Conservation (phyloP, 805 yeast species). For the Cyberlindnera nakhonratchasimensis region DNA sequence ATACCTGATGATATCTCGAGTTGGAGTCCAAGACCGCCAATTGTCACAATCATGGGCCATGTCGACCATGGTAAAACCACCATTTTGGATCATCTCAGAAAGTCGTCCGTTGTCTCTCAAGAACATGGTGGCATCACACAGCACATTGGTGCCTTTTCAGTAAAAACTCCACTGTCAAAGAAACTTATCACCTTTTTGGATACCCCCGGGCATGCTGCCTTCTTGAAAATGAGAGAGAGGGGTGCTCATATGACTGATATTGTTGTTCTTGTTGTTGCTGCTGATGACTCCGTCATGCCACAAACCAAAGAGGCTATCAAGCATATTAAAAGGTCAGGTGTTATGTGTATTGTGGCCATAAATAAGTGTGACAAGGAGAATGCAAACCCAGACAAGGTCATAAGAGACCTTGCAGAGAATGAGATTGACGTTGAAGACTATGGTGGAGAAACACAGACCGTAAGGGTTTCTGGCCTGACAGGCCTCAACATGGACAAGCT, state of each 20-base stretch:
- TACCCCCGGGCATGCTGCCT: slow-evolving; percentile 98
- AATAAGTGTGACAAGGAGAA: slow-evolving; percentile 87
- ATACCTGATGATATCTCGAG: slow-evolving; percentile 31
- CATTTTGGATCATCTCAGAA: slow-evolving; percentile 79
- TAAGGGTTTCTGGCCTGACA: slow-evolving; percentile 82
- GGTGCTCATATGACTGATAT: slow-evolving; percentile 95
- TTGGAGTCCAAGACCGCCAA: slow-evolving; percentile 76
- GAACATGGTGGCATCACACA: slow-evolving; percentile 98
- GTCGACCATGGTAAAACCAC: slow-evolving; percentile 99
- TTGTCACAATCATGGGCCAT: slow-evolving; percentile 98
- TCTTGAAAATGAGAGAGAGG: slow-evolving; percentile 91
- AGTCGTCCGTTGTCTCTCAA: slow-evolving; percentile 74
- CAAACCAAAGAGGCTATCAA: slow-evolving; percentile 94
- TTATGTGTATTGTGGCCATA: slow-evolving; percentile 85
- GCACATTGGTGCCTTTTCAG: slow-evolving; percentile 95
- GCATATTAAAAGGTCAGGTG: slow-evolving; percentile 80
- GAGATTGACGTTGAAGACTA: slow-evolving; percentile 86
- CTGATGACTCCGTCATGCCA: slow-evolving; percentile 97
- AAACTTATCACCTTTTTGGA: slow-evolving; percentile 85
- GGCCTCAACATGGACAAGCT: slow-evolving; percentile 87
- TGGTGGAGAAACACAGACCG: slow-evolving; percentile 93
- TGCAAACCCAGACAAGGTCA: slow-evolving; percentile 69
- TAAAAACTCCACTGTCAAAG: slow-evolving; percentile 69
- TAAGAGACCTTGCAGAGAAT: slow-evolving; percentile 69
- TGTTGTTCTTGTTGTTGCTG: slow-evolving; percentile 89